Base-by-base conservation (phyloP, 352 stramenopile genomes). In the Phytophthora pistaciae region DNA sequence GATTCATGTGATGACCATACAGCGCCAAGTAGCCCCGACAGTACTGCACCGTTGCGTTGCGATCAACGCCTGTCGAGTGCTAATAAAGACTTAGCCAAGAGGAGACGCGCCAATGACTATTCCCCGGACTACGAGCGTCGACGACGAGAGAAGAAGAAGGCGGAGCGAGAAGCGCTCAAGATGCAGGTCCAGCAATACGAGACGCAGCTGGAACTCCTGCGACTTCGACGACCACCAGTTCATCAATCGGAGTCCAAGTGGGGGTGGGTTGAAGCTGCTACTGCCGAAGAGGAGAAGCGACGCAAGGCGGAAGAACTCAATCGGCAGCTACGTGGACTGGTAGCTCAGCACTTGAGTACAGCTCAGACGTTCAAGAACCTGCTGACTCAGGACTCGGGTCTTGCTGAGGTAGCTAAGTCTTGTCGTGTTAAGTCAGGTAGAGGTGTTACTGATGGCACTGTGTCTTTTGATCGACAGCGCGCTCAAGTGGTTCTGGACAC, bases 291-390 rank as follows among this genome's bases (percentile, higher is more conserved):
- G 13, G 38, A 60, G 7, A 75, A 68, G 44, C 62, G 56, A 52
- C 49, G 33, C 10, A 40, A 60, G 42, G 56, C 68, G 14, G 49
- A 75, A 49, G 33, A 67, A 21, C 38, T 75, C 10, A 75, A 75
- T n/a, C 27, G 60, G 7, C 56, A 67, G 44, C 46, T 75, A 1
- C 56, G 31, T 52, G 56, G 40, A 3, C 29, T 70, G 5, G 2
- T 75, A 16, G 14, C 56, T 25, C 48, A 75, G 10, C 60, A 64
- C 8, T 23, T 70, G 6, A 52, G 46, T 10, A 40, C 54, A 23
- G 33, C 59, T 8, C 8, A 65, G 18, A 42, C 18, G 2, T 50
- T 69, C 23, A 46, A 23, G 21, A 31, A 21, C 3, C n/a, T 74
- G 3, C 21, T 69, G 1, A 9, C 1, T 11, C 56, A 69, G 18